phyloP scores from a whole-genome alignment of 495 filamentous ascomycete species.

The Penicillium samsonianum region DNA sequence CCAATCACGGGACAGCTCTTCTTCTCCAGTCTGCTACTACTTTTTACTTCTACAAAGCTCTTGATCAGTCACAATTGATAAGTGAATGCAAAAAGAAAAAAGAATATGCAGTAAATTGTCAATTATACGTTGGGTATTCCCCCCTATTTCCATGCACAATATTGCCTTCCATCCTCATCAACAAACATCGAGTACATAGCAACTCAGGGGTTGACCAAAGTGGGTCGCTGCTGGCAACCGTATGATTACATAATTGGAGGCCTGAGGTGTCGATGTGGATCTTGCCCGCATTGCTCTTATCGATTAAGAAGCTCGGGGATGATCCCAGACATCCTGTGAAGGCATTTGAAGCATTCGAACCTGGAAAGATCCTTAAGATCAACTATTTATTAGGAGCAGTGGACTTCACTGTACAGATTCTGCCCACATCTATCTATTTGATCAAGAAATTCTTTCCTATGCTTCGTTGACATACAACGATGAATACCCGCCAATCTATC shows the following conservation, averaged over 20 bases:
- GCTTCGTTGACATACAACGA: constrained; percentile 41
- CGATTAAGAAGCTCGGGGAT: constrained; percentile 22
- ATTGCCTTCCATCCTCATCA: background rate
- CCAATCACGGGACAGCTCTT: constrained; percentile 31
- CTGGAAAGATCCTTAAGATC: background rate
- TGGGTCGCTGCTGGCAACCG: constrained; percentile 37
- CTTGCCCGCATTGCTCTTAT: constrained; percentile 31
- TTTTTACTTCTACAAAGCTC: constrained; percentile 19
- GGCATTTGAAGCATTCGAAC: background rate
- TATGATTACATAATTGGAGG: constrained; percentile 20
- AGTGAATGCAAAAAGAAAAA: background rate
- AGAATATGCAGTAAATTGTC: background rate
- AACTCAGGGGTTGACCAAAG: constrained; percentile 36
- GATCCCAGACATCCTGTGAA: background rate
- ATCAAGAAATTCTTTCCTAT: constrained; percentile 9
- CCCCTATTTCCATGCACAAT: background rate
- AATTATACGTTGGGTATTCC: background rate
- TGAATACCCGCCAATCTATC: constrained; percentile 90
- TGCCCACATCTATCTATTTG: background rate
- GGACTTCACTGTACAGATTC: background rate
- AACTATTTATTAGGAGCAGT: background rate
- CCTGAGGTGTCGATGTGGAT: constrained; percentile 22
- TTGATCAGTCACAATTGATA: constrained; percentile 10
- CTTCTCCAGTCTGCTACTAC: constrained; percentile 14
- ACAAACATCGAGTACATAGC: background rate